These are phyloP conservation scores for Dictyostelium firmibasis DNA, from an alignment of 78 protist species.

Conservation along the genomic window DNA sequence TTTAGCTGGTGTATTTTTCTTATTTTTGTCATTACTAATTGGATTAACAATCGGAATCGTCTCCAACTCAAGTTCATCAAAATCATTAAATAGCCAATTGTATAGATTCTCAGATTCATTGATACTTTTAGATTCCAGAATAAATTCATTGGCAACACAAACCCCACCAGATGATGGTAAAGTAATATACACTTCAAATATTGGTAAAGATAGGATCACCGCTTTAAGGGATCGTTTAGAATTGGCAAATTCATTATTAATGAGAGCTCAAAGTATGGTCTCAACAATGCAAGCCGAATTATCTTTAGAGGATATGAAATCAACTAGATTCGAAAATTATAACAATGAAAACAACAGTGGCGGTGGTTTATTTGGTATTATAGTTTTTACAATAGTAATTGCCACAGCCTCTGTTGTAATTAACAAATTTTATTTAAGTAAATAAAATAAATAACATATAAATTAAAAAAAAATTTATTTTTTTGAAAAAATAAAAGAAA, in stretches of 20 bases:
- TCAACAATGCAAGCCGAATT: slow-evolving; percentile 48
- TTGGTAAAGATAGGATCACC: slow-evolving; percentile 30
- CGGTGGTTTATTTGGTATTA: background rate
- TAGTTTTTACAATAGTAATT: background rate
- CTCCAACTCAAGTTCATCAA: slow-evolving; percentile 3
- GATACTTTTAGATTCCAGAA: slow-evolving; percentile 30
- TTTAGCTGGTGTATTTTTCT: background rate
- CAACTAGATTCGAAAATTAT: background rate
- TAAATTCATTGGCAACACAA: background rate
- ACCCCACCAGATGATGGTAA: background rate
- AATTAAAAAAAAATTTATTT: too few relatives aligned
- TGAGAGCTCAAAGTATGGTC: slow-evolving; percentile 52
- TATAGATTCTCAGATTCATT: slow-evolving; percentile 57
- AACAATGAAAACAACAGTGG: background rate
- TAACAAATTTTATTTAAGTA: slow-evolving; percentile 7
- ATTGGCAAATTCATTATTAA: background rate
- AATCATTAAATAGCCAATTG: slow-evolving; percentile 19
- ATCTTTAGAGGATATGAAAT: slow-evolving; percentile 46
- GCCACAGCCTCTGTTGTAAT: background rate
- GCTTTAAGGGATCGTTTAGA: slow-evolving; percentile 3
- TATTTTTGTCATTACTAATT: slow-evolving; percentile 1
- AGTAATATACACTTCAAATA: background rate
- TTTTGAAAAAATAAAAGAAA: background rate
- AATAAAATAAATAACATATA: background rate
- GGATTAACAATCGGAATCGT: background rate